Evolutionary conservation across 345 rosid genomes (phyloP).

Genomic region (Linum trigynum): DNA sequence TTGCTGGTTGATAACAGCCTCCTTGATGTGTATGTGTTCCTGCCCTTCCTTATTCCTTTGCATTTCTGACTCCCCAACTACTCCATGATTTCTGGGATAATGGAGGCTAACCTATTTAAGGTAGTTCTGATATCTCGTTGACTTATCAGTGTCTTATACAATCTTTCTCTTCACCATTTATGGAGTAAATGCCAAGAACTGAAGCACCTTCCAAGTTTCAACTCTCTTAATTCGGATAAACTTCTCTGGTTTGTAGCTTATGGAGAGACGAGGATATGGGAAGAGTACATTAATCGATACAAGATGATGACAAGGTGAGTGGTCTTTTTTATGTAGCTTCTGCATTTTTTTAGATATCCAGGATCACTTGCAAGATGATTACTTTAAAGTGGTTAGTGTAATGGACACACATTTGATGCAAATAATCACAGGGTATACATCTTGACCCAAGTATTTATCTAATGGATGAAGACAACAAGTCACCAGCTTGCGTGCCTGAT

Average conservation of each 20-base stretch:
- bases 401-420: not conserved
- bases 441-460: constrained; percentile 96
- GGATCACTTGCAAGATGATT: too few relatives aligned
- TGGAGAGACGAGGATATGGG: constrained; percentile 5
- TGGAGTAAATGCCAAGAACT: not conserved
- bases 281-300: constrained; percentile 3
- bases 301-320: constrained; percentile 8
- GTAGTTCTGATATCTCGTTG: not conserved
- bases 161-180: too few relatives aligned
- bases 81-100: too few relatives aligned
- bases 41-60: not conserved
- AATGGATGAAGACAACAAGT: constrained; percentile 79
- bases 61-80: too few relatives aligned
- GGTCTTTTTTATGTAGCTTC: too few relatives aligned
- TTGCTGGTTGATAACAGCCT: constrained; percentile 94
- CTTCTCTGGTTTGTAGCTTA: not conserved
- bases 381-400: not conserved
- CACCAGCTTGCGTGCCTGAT: constrained; percentile 33
- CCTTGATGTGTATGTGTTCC: constrained; percentile 72
- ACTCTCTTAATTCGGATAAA: not conserved
- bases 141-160: not conserved
- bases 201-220: not conserved
- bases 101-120: constrained; percentile 5
- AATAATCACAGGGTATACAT: constrained; percentile 72
- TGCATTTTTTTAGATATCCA: too few relatives aligned